Base-by-base conservation (phyloP, 2,329 filamentous ascomycete species). In the Fonsecaea pedrosoi region DNA sequence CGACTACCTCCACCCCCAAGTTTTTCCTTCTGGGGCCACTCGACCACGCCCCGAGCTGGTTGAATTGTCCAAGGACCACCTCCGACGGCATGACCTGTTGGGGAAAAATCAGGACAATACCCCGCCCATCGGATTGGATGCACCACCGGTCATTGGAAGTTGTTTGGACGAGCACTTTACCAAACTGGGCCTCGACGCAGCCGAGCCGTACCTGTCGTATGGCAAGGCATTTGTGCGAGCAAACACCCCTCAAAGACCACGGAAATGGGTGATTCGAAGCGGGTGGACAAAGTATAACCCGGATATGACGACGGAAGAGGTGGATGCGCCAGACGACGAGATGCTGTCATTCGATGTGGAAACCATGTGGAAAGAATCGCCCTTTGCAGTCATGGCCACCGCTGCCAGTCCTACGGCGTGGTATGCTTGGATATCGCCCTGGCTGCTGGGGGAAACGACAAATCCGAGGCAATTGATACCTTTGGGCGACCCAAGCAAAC, bases 341-440 rank as follows among this genome's bases (percentile, higher is more conserved):
- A 89, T 94, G 84, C 82, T 98, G 62, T 94, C 91, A 42, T 99
- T 99, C 73, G 95, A 99, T 79, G 96, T 94, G 0, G 95, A 99
- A 79, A 94, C 97, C 55, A 89, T 99, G 90, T 99, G 90, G 86
- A 96, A 96, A 77, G 88, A 95, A 75, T 94, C 90, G 71, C 89
- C 91, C 0, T 99, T 92, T 78, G 93, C 96, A 0, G 92, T 97
- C 65, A 98, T 99, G 92, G 95, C 96, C 25, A 98, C 94, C 76
- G 95, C 96, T 13, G 91, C 89, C 18, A 93, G 93, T 72, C 89
- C 92, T 0, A 94, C 89, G 2, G 89, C 93, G 35, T 99, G 96
- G 96, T 99, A 99, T 80, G 92, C 90, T 0, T 99, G 95, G 95
- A 79, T 99, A 61, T 99, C 95, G 12, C 95, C 95, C 0, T 99